Base-by-base conservation (phyloP, 352 stramenopile species). In the Globisporangium acanthophoron region DNA sequence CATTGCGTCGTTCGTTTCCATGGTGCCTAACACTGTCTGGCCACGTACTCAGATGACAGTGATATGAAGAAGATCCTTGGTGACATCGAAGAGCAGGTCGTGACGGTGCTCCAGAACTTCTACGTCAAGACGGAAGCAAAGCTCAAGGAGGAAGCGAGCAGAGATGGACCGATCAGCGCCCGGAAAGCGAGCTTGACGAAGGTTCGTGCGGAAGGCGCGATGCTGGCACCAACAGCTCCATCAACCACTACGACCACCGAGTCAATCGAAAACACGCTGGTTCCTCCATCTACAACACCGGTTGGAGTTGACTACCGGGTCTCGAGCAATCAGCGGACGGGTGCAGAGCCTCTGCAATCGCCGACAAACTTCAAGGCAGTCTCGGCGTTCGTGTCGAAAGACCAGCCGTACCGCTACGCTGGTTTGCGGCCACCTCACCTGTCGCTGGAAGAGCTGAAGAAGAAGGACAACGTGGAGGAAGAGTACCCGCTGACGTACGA, bases 401-500 rank as follows among this genome's bases (percentile, higher is more conserved):
- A 86, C 27, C 80, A 92, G 37, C 82, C 79, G 16, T 94, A 89
- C 58, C 75, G 82, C 12, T 94, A 94, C 58, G 62, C 52, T 29
- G 74, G 71, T 18, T 60, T 94, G 45, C 69, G 73, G 8, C 78
- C 80, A 0, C 82, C 81, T 39, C 80, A 90, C 27, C 64, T 94
- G 59, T 90, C 82, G 0, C 66, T 90, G 29, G 76, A 90, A 18
- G 85, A 92, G 58, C 73, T 92, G 54, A 83, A 84, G 45, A 88
- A 88, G 62, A 91, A 90, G 59, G 85, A 92, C 69, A 88, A 85
- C 53, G 71, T 90, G 21, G 82, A 94, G 61, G 82, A 94, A 58
- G 82, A 90, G 56, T 94, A 94, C 50, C 82, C 85, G n/a, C 76
- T 92, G 12, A 92, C 78, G 12, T 92, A 94, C 69, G 71, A 90